Conservation (phyloP, 345 rosid species). For the Populus davidiana region DNA sequence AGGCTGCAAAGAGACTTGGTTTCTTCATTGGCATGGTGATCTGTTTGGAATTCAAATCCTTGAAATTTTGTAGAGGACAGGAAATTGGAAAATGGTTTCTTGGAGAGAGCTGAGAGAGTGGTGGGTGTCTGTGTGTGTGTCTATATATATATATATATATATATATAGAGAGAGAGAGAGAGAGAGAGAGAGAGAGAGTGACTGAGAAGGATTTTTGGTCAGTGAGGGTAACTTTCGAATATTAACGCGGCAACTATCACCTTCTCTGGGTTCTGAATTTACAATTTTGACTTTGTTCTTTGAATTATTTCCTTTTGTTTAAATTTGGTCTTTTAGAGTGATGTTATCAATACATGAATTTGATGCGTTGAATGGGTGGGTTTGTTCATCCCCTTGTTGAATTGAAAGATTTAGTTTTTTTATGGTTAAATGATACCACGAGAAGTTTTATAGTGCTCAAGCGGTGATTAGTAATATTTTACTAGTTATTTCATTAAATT, state of each 20-base stretch:
- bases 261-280: background rate
- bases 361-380: too few species aligned
- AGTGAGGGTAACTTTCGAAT: constrained; percentile 14
- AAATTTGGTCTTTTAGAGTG: too few species aligned
- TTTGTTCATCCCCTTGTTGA: too few species aligned
- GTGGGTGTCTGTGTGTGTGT: too few species aligned
- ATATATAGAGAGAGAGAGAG: too few species aligned
- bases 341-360: too few species aligned
- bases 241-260: constrained; percentile 34
- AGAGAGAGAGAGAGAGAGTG: background rate
- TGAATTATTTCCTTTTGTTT: background rate
- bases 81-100: background rate
- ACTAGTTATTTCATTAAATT: too few species aligned
- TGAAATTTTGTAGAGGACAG: background rate
- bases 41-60: background rate
- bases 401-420: too few species aligned
- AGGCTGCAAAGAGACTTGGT: constrained; percentile 53
- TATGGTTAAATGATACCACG: too few species aligned
- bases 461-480: too few species aligned
- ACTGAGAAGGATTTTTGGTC: background rate
- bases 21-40: constrained; percentile 45
- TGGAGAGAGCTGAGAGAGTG: background rate
- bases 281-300: constrained; percentile 7
- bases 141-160: background rate
- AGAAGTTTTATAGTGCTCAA: too few species aligned